Base-by-base conservation (phyloP, 345 rosid genomes). In the Erucastrum elatum region DNA sequence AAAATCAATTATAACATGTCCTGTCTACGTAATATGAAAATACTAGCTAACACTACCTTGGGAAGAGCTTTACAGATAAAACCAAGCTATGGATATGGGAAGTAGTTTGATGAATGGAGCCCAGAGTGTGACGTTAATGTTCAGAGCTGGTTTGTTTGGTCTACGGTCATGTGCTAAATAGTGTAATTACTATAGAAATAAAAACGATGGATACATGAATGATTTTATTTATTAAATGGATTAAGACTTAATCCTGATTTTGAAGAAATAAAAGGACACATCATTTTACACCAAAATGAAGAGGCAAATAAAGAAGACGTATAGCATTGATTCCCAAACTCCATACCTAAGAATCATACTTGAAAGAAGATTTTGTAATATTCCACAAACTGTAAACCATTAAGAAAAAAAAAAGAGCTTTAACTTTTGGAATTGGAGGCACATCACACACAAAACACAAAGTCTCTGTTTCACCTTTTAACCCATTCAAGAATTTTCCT, bases 361-460 rank as follows among this genome's bases (percentile, higher is more conserved):
- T 66, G 77, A 66, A 72, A 78, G 55, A 65, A 79, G 78, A 73
- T 79, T 79, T 79, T 79, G 74, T 79, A 60, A 73, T 79, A 73
- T 79, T 46, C 74, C 30, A 64, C 8, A 71, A 65, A 78, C 61
- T 55, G 11, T 4, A 66, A 4, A 63, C 17, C 37, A 63, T 12
- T 25, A 67, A 41, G 56, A 41, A 39, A 55, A 29, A 65, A 29
- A 62, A 0, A 69, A 73, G 65, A 74, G 59, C 70, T 67, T 73
- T 79, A 79, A 79, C 82, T 73, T 79, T 79, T 46, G 56, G 56
- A 60, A 67, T 65, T 79, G 65, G 74, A 67, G 67, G 46, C 74
- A 79, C 74, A 78, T 49, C 44, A 72, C 56, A 66, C 63, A 70
- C 56, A 71, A 77, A 44, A 66, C 39, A 72, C 13, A 31, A 60